Evolutionary conservation across 1,284 basidiomycete genomes (phyloP).

Genomic region (Ustilago curta): DNA sequence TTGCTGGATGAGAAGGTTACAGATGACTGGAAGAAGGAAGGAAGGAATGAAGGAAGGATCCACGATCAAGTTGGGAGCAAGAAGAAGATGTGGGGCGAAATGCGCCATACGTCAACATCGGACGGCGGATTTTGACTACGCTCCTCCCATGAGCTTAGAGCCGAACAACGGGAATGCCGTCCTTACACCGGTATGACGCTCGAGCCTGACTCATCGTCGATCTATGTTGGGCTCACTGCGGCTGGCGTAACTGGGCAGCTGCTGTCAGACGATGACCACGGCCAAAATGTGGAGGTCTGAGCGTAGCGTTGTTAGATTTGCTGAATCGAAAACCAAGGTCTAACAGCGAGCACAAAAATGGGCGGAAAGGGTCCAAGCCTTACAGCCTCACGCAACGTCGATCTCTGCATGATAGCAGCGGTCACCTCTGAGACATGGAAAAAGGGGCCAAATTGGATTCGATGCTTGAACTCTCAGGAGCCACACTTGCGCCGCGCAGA

Average conservation of each 20-base stretch:
- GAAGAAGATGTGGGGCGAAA: too few species aligned
- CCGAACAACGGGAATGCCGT: background rate
- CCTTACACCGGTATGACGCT: conserved; percentile 18
- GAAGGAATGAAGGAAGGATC: background rate
- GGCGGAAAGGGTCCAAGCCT: conserved; percentile 3
- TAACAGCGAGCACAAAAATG: background rate
- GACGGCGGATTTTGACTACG: too few species aligned
- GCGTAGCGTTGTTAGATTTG: conserved; percentile 8
- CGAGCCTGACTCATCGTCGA: conserved; percentile 38
- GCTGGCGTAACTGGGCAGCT: conserved; percentile 24
- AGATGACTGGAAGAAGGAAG: background rate
- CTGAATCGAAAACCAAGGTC: background rate
- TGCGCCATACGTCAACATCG: too few species aligned
- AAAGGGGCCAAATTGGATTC: conserved; percentile 4
- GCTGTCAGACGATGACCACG: conserved; percentile 7
- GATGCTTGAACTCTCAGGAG: background rate
- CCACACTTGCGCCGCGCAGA: background rate
- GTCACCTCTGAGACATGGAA: conserved; percentile 17
- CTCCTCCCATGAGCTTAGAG: too few species aligned
- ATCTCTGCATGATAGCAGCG: conserved; percentile 3
- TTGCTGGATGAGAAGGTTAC: background rate
- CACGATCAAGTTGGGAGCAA: too few species aligned
- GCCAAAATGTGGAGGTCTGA: conserved; percentile 3
- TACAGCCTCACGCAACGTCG: background rate
- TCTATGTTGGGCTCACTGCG: background rate